These are phyloP conservation scores for Rhodosporidiobolus sp. DNA, from an alignment of 768 basidiomycete genomes.

Conservation along the genomic window DNA sequence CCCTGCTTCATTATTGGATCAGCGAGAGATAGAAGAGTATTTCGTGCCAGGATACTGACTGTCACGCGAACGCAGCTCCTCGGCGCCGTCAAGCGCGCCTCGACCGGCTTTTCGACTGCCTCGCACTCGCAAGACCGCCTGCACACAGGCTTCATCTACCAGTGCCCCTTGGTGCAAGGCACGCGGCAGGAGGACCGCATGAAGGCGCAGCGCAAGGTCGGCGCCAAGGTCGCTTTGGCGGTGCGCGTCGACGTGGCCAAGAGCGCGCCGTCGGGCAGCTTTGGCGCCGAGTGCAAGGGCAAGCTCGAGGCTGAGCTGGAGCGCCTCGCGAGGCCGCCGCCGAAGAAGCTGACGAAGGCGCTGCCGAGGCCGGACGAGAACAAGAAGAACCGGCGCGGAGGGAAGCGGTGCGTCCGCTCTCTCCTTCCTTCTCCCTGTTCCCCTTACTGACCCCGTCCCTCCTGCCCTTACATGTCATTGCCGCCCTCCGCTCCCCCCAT, in stretches of 20 bases:
- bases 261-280: conserved; percentile 71
- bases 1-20: conserved; percentile 5
- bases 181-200: conserved; percentile 86
- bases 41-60: too few species aligned
- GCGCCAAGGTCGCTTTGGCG: conserved; percentile 84
- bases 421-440: neutral
- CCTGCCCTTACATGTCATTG: too few species aligned
- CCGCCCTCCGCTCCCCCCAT: neutral
- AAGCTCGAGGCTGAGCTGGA: conserved; percentile 93
- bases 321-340: conserved; percentile 86
- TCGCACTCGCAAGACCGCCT: conserved; percentile 63
- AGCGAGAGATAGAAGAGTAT: too few species aligned
- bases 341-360: conserved; percentile 87
- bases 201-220: conserved; percentile 87
- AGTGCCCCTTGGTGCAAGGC: conserved; percentile 78
- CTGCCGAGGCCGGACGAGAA: conserved; percentile 92
- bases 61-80: too few species aligned
- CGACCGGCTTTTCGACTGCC: conserved; percentile 82
- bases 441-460: too few species aligned
- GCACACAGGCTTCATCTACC: conserved; percentile 96
- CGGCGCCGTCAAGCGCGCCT: conserved; percentile 87
- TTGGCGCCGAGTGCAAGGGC: conserved; percentile 72
- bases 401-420: conserved; percentile 66
- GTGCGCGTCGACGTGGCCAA: conserved; percentile 93
- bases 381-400: conserved; percentile 85